These are phyloP conservation scores for Rhodosporidiobolus odoratus DNA, from an alignment of 768 basidiomycete species.

Conservation along the genomic window DNA sequence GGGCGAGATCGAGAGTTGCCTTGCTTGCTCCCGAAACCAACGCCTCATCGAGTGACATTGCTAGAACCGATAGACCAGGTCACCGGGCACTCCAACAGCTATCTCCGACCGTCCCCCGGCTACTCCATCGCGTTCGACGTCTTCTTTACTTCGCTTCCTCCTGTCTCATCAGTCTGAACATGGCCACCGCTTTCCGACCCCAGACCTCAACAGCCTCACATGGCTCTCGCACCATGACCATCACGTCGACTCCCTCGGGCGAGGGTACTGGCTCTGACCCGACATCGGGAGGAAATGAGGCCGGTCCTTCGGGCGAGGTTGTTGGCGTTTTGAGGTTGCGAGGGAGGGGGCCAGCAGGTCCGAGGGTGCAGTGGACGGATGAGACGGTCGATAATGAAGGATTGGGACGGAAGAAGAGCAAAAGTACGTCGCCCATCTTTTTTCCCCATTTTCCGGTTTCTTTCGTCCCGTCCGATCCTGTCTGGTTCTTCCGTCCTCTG, in stretches of 20 bases:
- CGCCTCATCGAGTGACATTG: too few relatives aligned
- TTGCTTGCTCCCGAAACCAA: too few relatives aligned
- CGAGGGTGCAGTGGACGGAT: conserved; percentile 7
- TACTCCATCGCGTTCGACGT: too few relatives aligned
- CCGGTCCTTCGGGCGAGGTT: neutral
- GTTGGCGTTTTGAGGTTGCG: conserved; percentile 86
- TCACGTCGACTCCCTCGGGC: neutral
- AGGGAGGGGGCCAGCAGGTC: conserved; percentile 56
- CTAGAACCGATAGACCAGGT: too few relatives aligned
- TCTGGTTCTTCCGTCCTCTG: too few relatives aligned
- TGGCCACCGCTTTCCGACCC: conserved; percentile 3
- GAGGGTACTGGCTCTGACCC: neutral
- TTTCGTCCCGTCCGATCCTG: too few relatives aligned
- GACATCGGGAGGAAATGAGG: neutral
- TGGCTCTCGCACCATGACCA: neutral
- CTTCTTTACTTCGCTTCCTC: neutral
- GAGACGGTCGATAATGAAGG: conserved; percentile 27
- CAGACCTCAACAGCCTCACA: neutral
- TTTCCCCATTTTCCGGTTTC: neutral
- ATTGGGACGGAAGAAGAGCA: conserved; percentile 19
- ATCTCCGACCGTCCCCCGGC: too few relatives aligned
- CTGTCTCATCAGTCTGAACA: neutral
- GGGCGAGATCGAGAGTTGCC: too few relatives aligned
- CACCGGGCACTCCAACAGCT: too few relatives aligned
- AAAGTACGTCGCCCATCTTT: neutral